Percentiles rank a stretch among this genome's conserved stretches.
These are phyloP conservation scores for Linum tenue DNA, from an alignment of 345 rosid species.

Conservation along the genomic window DNA sequence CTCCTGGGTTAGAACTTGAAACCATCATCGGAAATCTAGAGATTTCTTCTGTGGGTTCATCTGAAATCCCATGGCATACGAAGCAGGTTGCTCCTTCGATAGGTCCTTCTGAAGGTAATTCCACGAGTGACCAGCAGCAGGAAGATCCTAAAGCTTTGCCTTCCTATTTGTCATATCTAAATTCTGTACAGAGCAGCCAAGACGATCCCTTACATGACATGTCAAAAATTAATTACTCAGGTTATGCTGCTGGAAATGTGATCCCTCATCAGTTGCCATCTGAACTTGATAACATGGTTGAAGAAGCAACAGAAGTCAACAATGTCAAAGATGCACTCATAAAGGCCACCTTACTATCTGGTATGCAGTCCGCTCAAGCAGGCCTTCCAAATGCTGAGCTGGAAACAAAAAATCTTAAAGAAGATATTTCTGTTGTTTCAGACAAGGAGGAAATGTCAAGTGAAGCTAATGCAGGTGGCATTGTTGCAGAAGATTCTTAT, in stretches of 20 bases:
- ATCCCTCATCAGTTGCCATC: slow-evolving; percentile 22
- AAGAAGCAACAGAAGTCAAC: slow-evolving; percentile 15
- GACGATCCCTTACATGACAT: slow-evolving; percentile 19
- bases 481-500: slow-evolving; percentile 14
- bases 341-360: slow-evolving; percentile 19
- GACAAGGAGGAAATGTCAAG: slow-evolving; percentile 12
- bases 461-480: slow-evolving; percentile 15
- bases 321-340: slow-evolving; percentile 21
- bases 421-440: slow-evolving; percentile 12
- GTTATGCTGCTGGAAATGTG: slow-evolving; percentile 22
- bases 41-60: slow-evolving; percentile 22
- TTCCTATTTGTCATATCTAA: slow-evolving; percentile 20
- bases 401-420: slow-evolving; percentile 10
- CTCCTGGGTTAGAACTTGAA: slow-evolving; percentile 17
- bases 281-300: slow-evolving; percentile 27
- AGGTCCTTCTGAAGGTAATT: slow-evolving; percentile 20
- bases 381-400: slow-evolving; percentile 13
- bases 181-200: slow-evolving; percentile 28
- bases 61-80: slow-evolving; percentile 17
- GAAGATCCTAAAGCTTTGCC: slow-evolving; percentile 22
- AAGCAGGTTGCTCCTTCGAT: slow-evolving; percentile 13
- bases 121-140: slow-evolving; percentile 21
- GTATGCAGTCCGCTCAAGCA: slow-evolving; percentile 11
- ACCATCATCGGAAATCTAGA: slow-evolving; percentile 18
- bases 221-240: slow-evolving; percentile 22